Base-by-base conservation (phyloP, 208 protist genomes). In the Wallacemonas collosoma region DNA sequence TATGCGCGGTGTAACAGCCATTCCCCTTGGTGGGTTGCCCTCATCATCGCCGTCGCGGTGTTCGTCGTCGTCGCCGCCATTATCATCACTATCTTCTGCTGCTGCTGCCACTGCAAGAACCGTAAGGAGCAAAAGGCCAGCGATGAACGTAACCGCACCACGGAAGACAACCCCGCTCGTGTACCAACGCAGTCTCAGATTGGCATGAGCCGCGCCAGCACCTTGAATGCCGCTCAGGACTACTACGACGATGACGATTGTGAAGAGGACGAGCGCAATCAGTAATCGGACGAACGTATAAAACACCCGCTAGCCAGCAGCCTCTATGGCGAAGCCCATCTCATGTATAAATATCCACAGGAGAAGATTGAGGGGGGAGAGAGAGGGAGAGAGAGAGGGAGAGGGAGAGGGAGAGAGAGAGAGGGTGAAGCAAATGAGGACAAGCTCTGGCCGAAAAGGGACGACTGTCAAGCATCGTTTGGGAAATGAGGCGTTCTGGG, bases 151-250 rank as follows among this genome's bases (percentile, higher is more conserved):
- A 73, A 79, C 70, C 67, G 73, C 36, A 73, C 76, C 45, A 60
- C 79, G 47, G 75, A 76, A 53, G 79, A 88, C 55, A 90, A 87
- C 74, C 74, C 81, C 43, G 73, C 73, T n/a, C 70, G 74, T 43
- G 64, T 90, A 50, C 83, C 88, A 9, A 83, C 75, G 17, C 85
- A 93, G 80, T 82, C 84, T 38, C 74, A 93, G 66, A 36, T 90
- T 6, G 80, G 75, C 39, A 73, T 85, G 54, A 79, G 81, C 67
- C 76, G 81, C 48, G 15, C 55, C 55, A 72, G 68, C 69, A 56
- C 51, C 45, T 9, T 75, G 36, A 40, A 64, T 68, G 51, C 43
- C 43, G 17, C 4, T 4, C 2, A 57, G 55, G 38, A 35, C 43
- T 17, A 64, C 64, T 47, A 65, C 54, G 55, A 40, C 69, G 41